Evolutionary conservation across 768 basidiomycete species (phyloP).

Genomic region (Tremella mesenterica): DNA sequence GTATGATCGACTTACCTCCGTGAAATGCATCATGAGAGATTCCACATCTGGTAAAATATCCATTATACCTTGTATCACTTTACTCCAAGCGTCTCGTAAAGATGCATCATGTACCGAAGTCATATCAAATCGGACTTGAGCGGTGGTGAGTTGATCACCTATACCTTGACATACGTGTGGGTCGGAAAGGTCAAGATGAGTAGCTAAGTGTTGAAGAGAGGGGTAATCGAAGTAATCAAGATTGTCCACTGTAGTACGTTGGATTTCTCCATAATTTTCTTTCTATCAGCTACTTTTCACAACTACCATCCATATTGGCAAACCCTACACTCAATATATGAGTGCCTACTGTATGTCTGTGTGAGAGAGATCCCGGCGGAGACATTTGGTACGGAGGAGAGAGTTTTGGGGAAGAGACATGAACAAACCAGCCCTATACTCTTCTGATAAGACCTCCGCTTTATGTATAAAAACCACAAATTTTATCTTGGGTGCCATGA

Average conservation of each 20-base stretch:
- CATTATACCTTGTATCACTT: constrained; percentile 75
- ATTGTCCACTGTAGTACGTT: constrained; percentile 74
- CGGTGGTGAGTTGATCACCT: constrained; percentile 41
- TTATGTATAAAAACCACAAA: constrained; percentile 94
- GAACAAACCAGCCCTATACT: constrained; percentile 59
- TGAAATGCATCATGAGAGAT: constrained; percentile 61
- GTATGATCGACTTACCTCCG: constrained; percentile 45
- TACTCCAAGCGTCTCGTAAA: constrained; percentile 83
- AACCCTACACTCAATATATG: no score
- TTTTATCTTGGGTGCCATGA: constrained; percentile 64
- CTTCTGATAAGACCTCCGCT: constrained; percentile 74
- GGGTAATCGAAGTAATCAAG: constrained; percentile 55
- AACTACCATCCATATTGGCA: no score
- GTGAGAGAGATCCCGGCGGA: no score
- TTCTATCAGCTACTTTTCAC: no score
- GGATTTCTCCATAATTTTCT: constrained; percentile 89
- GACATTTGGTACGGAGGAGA: no score
- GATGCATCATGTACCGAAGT: constrained; percentile 91
- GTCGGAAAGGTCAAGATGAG: constrained; percentile 23
- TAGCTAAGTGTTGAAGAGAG: constrained; percentile 13
- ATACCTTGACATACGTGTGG: constrained; percentile 66
- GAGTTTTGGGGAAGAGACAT: no score
- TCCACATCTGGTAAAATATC: constrained; percentile 78
- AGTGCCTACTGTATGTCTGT: no score
- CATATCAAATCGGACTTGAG: constrained; percentile 68